Percentiles rank a stretch among this genome's conserved stretches.
phyloP scores from a whole-genome alignment of 495 filamentous ascomycete genomes.

The Aspergillus diversus region DNA sequence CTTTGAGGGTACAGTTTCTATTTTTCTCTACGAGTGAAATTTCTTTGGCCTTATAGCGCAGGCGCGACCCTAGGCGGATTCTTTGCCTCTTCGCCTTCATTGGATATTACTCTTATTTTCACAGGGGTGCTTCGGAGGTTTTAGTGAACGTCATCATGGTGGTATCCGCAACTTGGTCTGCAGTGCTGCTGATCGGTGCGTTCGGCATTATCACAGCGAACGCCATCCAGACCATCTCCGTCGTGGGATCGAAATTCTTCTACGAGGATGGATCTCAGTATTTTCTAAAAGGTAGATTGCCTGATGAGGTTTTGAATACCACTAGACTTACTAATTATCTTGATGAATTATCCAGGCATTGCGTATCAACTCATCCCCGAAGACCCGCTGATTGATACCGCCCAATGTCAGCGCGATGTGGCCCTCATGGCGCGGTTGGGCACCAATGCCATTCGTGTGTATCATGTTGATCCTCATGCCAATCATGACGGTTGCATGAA shows the following conservation, averaged over 20 bases:
- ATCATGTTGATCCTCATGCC: constrained; percentile 74
- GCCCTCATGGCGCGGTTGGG: constrained; percentile 77
- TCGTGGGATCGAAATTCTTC: constrained; percentile 85
- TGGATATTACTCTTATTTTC: too few species aligned
- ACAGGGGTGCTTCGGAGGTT: neutral
- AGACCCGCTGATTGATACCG: constrained; percentile 75
- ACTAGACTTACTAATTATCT: constrained; percentile 2
- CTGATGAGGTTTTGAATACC: neutral
- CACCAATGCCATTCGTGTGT: constrained; percentile 85
- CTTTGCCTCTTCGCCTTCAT: too few species aligned
- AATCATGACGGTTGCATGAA: constrained; percentile 79
- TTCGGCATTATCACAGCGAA: constrained; percentile 30
- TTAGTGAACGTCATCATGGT: neutral
- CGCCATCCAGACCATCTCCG: constrained; percentile 61
- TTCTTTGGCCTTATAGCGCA: neutral
- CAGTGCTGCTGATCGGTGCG: constrained; percentile 35
- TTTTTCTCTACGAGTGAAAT: neutral
- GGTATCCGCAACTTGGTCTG: constrained; percentile 3
- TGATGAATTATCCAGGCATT: constrained; percentile 55
- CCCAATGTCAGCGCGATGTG: constrained; percentile 80
- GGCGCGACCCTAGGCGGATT: neutral
- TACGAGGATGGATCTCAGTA: constrained; percentile 75
- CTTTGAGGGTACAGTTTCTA: neutral
- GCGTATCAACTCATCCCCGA: constrained; percentile 68
- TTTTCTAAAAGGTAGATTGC: constrained; percentile 71